These are phyloP conservation scores for Peronosclerospora sorghi DNA, from an alignment of 352 stramenopile genomes.

Conservation along the genomic window DNA sequence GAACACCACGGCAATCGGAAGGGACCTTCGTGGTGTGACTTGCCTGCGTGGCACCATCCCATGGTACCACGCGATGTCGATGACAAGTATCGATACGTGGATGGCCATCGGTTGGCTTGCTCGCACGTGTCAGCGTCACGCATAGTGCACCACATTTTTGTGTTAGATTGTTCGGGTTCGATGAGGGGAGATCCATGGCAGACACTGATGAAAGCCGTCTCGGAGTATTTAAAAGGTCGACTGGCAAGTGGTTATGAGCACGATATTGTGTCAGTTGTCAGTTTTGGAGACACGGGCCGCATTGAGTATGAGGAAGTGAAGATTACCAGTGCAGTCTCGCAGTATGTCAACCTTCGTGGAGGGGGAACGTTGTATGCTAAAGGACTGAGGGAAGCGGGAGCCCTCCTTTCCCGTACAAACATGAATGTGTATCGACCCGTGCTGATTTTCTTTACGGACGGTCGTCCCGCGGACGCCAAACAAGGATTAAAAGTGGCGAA, in stretches of 20 bases:
- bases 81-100: conserved; percentile 8
- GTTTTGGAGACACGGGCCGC: conserved; percentile 19
- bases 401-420: conserved; percentile 28
- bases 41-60: conserved; percentile 23
- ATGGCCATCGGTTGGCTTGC: conserved; percentile 29
- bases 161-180: conserved; percentile 36
- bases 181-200: conserved; percentile 29
- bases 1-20: conserved; percentile 21
- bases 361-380: conserved; percentile 26
- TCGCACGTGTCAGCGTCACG: conserved; percentile 14
- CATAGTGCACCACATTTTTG: conserved; percentile 31
- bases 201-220: conserved; percentile 9
- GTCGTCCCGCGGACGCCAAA: conserved; percentile 21
- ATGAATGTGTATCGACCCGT: conserved; percentile 19
- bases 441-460: conserved; percentile 41
- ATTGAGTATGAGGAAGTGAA: conserved; percentile 18
- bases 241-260: conserved; percentile 4
- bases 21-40: conserved; percentile 13
- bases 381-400: conserved; percentile 18
- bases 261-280: conserved; percentile 34
- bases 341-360: conserved; percentile 13
- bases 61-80: too few species aligned
- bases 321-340: conserved; percentile 1
- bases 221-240: conserved; percentile 14
- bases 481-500: conserved; percentile 18